Base-by-base conservation (phyloP, 306 rosid genomes). In the Arachis hypogaea region DNA sequence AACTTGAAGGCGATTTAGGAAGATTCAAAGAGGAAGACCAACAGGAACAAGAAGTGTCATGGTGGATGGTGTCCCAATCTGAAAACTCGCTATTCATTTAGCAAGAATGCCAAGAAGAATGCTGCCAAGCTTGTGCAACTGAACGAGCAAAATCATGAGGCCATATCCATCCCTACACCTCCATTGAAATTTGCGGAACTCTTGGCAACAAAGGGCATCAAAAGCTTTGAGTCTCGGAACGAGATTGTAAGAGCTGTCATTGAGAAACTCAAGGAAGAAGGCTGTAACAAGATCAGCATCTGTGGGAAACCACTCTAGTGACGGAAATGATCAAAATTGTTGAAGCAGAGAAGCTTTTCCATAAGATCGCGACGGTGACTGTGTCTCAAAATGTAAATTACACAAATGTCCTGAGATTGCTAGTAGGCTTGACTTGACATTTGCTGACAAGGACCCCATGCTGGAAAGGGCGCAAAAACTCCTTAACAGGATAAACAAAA, bases 281-380 rank as follows among this genome's bases (percentile, higher is more conserved):
- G 62, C 3, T 5, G 74, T 45, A 55, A 67, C 4, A 68, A 63
- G 56, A 3, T 68, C 7, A 11, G 66, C 8, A 44, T 79, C 6
- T 79, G 83, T 45, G 83, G 79, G 44, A 79, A 28, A 73, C 83
- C 59, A 51, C 72, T 3, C 6, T 79, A 2, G 83, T 68, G 54
- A 73, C 54, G 52, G 71, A 51, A 69, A 0, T 79, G 2, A 62
- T 78, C 11, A 57, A 64, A 47, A 59, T 8, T 56, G 0, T 41
- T 12, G 68, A 78, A 38, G 46, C 3, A 46, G 54, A 11, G 9
- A 78, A 71, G 56, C 14, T 64, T 9, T 78, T 71, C 69, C 56
- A 71, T 63, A 60, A 71, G 22, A 63, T 71, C 47, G 58, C 18
- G 11, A 68, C 73, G 67, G 76, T 29, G 0, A 46, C 62, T 1